Evolutionary conservation across 352 stramenopile genomes (phyloP), one percentile per base, ranked within the genome.

Genomic region (Phytopythium litorale): DNA sequence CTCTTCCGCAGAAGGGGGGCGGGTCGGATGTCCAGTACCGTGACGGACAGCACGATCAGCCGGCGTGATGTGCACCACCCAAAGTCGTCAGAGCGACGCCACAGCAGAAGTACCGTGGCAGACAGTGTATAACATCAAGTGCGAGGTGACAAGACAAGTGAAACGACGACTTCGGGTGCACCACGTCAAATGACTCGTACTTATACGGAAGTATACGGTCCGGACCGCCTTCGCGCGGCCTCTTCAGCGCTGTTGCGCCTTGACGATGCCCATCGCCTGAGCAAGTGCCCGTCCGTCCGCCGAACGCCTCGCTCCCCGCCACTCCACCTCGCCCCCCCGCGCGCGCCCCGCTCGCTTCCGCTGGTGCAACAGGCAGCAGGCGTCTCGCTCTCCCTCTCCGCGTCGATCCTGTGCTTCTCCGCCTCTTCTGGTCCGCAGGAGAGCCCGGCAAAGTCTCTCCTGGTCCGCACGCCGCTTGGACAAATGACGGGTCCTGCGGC

Each of bases 251-350:
- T 25, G 18, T 49, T 49, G 42, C 46, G 46, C 46, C 46, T 13
- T 13, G 25, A 15, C 46, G 45, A 53, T 53, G 46, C 46, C 46
- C 46, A 53, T 53, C 46, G 46, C 21, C 46, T 53, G 46, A 49
- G 42, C n/a, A 15, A 49, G 42, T 13, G 46, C 21, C 21, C 13
- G 46, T 51, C n/a, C 45, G 19, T 6, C 45, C 1, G 42, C 13
- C 13, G 35, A 40, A 11, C 25, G 46, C 46, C 46, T 9, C 25
- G 46, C 46, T 53, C 46, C 33, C 12, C 46, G 46, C 23, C 25
- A 21, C 46, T 53, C 9, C 16, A 12, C 46, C 5, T 6, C 21
- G 46, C 25, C 13, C 8, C 8, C 25, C 12, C 45, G 13, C 46
- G 46, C 46, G 16, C 46, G 46, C 25, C 5, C 13, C 15, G 25